phyloP scores from a whole-genome alignment of 2,329 filamentous ascomycete species.

The Zymoseptoria pseudotritici region DNA sequence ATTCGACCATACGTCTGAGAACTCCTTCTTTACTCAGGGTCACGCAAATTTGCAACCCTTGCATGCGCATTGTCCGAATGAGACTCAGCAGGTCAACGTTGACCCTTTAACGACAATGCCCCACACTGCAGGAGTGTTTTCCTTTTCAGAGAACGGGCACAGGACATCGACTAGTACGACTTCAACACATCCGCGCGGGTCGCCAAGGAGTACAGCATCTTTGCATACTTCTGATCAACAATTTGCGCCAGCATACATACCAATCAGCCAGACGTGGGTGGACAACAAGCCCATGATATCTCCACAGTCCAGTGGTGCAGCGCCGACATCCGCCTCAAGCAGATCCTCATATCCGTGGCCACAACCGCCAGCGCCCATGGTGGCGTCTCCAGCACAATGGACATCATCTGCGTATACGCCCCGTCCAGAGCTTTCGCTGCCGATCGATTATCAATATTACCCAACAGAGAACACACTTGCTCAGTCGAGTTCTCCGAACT shows the following conservation, averaged over 20 bases:
- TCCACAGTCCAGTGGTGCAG: background rate
- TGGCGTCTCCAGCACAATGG: constrained; percentile 8
- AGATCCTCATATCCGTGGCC: constrained; percentile 5
- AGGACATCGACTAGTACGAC: background rate
- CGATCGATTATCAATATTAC: constrained; percentile 13
- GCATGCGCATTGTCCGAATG: background rate
- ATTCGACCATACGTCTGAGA: background rate
- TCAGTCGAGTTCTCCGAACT: background rate
- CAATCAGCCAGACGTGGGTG: constrained; percentile 1
- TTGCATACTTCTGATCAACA: background rate
- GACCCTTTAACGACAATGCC: background rate
- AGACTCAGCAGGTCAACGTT: background rate
- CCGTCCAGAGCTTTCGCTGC: constrained; percentile 15
- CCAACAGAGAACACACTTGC: background rate
- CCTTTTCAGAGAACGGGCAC: background rate
- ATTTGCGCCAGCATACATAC: background rate
- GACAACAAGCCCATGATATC: background rate
- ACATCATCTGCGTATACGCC: constrained; percentile 13
- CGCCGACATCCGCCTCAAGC: constrained; percentile 5
- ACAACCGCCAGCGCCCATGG: constrained; percentile 6
- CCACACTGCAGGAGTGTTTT: background rate
- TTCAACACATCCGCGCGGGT: background rate
- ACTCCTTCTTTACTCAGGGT: background rate
- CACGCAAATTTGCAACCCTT: background rate
- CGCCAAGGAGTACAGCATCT: background rate